A percentile compares a stretch with the other conserved stretches of the same genome.
phyloP scores from a whole-genome alignment of 2,329 filamentous ascomycete genomes.

The Tolypocladium tundrense region DNA sequence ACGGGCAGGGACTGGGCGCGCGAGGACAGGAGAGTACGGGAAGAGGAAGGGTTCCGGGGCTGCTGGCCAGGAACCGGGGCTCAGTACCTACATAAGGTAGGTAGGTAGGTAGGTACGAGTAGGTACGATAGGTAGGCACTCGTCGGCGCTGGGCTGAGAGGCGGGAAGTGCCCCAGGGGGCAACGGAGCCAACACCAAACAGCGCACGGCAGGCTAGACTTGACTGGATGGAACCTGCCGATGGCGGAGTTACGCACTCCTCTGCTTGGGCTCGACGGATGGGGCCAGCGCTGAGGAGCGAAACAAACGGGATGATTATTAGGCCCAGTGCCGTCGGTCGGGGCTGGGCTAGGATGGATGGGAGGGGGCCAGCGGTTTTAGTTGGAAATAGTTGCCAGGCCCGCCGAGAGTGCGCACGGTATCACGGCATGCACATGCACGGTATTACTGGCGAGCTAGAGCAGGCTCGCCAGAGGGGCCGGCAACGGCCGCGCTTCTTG shows the following conservation, averaged over 20 bases:
- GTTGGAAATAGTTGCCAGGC: not conserved
- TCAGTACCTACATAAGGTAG: not conserved
- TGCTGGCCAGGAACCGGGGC: not conserved
- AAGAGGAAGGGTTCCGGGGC: not conserved
- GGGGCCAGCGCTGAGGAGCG: not conserved
- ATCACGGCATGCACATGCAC: not conserved
- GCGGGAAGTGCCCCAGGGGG: not conserved
- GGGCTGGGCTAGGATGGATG: not conserved
- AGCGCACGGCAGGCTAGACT: not conserved
- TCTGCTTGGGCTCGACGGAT: not conserved
- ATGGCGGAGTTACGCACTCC: not conserved
- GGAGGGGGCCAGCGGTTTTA: not conserved
- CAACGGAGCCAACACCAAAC: not conserved
- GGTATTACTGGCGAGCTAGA: not conserved
- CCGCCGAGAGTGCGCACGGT: not conserved
- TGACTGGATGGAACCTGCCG: not conserved
- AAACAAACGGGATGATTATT: not conserved
- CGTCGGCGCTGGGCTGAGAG: not conserved
- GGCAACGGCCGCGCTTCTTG: not conserved
- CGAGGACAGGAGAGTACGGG: not conserved
- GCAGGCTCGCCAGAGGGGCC: not conserved
- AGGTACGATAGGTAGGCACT: too few species aligned
- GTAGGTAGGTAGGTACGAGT: too few species aligned
- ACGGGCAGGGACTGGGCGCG: not conserved
- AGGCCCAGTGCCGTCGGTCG: not conserved